A percentile compares a stretch with the other conserved stretches of the same genome.
Evolutionary conservation across 305 asterid genomes (phyloP).

Genomic region (Ilex paraguariensis): DNA sequence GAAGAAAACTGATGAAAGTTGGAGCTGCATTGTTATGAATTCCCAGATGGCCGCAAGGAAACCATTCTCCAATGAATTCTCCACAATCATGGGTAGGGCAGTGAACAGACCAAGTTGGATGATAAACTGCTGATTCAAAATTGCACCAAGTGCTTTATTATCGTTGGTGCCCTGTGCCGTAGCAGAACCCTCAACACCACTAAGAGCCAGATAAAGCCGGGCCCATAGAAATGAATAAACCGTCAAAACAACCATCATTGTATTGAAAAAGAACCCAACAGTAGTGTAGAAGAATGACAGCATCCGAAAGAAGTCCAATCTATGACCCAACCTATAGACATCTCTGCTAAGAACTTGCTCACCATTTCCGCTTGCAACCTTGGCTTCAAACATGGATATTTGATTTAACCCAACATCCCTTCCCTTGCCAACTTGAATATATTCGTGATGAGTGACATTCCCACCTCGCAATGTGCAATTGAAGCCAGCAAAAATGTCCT

Average conservation of each 20-base stretch:
- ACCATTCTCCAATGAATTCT: constrained; percentile 86
- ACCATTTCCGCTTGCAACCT: constrained; percentile 90
- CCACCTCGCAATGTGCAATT: constrained; percentile 92
- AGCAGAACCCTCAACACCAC: constrained; percentile 71
- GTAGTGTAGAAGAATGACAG: constrained; percentile 80
- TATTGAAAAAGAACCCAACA: constrained; percentile 76
- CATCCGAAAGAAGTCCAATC: constrained; percentile 90
- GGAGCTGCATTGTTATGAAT: constrained; percentile 82
- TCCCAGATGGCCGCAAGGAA: constrained; percentile 82
- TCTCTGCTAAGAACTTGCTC: constrained; percentile 89
- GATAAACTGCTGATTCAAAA: constrained; percentile 87
- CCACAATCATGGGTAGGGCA: constrained; percentile 84
- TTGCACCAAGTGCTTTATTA: constrained; percentile 76
- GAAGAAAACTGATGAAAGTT: constrained; percentile 80
- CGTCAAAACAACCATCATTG: constrained; percentile 79
- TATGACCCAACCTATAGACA: constrained; percentile 87
- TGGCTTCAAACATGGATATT: constrained; percentile 87
- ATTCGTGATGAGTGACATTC: constrained; percentile 85
- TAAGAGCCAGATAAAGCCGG: constrained; percentile 74
- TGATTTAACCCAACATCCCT: constrained; percentile 93
- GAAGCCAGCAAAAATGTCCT: constrained; percentile 96
- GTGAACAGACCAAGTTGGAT: constrained; percentile 83
- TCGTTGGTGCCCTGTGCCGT: constrained; percentile 28
- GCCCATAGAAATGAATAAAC: constrained; percentile 91
- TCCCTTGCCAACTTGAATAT: constrained; percentile 95